Evolutionary conservation across 2,329 filamentous ascomycete genomes (phyloP).

Genomic region (Diaporthe longicolla): DNA sequence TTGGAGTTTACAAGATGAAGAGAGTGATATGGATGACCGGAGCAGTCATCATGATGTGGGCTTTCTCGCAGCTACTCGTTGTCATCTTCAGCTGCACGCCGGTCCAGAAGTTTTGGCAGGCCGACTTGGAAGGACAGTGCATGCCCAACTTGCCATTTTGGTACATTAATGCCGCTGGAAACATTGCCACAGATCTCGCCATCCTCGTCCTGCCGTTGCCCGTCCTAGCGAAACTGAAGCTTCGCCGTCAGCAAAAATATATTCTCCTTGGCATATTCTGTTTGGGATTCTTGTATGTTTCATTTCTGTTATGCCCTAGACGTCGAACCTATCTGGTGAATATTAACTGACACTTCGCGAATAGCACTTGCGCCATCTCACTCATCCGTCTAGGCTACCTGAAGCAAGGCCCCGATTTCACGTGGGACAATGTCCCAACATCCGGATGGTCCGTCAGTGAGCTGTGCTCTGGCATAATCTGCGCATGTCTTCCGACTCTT

Average conservation of each 20-base stretch:
- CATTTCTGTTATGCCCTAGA: neutral
- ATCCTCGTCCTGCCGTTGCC: slow-evolving; percentile 56
- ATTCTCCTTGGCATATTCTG: slow-evolving; percentile 55
- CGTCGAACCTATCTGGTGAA: no score
- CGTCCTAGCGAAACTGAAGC: slow-evolving; percentile 51
- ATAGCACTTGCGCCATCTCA: slow-evolving; percentile 55
- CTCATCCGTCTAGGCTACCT: slow-evolving; percentile 56
- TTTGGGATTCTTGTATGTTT: slow-evolving; percentile 56
- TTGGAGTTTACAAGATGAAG: slow-evolving; percentile 52
- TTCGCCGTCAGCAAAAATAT: slow-evolving; percentile 52
- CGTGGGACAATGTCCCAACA: slow-evolving; percentile 55
- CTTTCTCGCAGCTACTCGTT: slow-evolving; percentile 54
- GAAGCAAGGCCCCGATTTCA: slow-evolving; percentile 51
- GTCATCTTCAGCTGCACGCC: slow-evolving; percentile 54
- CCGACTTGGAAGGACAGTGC: slow-evolving; percentile 49
- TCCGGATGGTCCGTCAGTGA: slow-evolving; percentile 56
- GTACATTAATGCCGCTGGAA: slow-evolving; percentile 55
- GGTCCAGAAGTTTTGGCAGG: slow-evolving; percentile 54
- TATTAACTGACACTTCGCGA: neutral
- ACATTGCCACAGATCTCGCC: slow-evolving; percentile 55
- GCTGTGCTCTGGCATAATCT: slow-evolving; percentile 53
- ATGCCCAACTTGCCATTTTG: slow-evolving; percentile 53
- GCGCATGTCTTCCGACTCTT: slow-evolving; percentile 54
- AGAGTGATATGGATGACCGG: slow-evolving; percentile 50
- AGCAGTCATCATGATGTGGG: slow-evolving; percentile 53